Conservation (phyloP, 371 early-diverging fungal genomes). For the Rhizopus microsporus region DNA sequence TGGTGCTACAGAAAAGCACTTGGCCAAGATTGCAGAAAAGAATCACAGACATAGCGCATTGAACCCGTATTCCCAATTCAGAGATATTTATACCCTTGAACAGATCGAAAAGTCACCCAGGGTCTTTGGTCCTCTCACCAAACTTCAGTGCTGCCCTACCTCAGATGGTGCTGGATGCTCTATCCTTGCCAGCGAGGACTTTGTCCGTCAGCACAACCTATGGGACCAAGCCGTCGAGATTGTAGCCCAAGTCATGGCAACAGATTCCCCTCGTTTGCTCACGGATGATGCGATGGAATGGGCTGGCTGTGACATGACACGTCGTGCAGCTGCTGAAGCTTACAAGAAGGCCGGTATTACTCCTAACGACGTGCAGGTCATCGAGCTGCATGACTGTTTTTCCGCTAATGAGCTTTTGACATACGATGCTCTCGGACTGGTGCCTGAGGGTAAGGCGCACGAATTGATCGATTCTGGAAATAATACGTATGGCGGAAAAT, state of each 20-base stretch:
- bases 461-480: conserved; percentile 57
- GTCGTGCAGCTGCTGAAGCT: conserved; percentile 61
- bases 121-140: conserved; percentile 73
- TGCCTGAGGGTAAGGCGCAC: conserved; percentile 65
- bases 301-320: conserved; percentile 76
- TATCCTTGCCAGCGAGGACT: conserved; percentile 70
- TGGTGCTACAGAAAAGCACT: conserved; percentile 57
- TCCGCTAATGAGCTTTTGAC: conserved; percentile 80
- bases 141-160: conserved; percentile 80
- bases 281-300: conserved; percentile 64
- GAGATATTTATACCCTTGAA: conserved; percentile 67
- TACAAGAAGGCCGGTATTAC: conserved; percentile 62
- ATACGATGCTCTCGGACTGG: conserved; percentile 77
- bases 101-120: conserved; percentile 65
- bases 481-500: conserved; percentile 64
- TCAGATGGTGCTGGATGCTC: conserved; percentile 77
- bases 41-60: conserved; percentile 75
- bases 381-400: conserved; percentile 85
- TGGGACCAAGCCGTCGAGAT: conserved; percentile 74
- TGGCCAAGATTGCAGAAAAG: conserved; percentile 79
- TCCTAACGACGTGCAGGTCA: conserved; percentile 65
- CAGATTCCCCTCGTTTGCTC: conserved; percentile 67
- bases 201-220: conserved; percentile 64
- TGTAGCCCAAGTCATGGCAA: conserved; percentile 71
- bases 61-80: conserved; percentile 83